Evolutionary conservation across 768 basidiomycete genomes (phyloP), one percentile per base, ranked within the genome.

Genomic region (Pluteus cervinus): DNA sequence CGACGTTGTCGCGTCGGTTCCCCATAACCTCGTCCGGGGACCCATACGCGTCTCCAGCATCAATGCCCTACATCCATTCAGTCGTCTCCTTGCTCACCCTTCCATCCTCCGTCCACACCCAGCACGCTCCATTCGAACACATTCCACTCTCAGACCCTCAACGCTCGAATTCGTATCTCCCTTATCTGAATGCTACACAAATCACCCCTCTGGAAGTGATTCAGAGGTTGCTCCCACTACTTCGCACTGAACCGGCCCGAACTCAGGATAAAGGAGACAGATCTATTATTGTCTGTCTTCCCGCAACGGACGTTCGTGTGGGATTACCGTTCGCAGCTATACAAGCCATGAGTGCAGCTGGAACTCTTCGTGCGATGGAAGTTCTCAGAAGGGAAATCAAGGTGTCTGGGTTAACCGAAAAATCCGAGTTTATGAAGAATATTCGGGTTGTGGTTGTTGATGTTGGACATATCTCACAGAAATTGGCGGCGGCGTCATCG

Each of bases 1-100:
- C 89, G 0, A 79, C 86, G 0, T 69, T 93, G 7, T 83, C 84
- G 12, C 81, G 87, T 45, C 76, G 79, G 33, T 93, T 89, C 61
- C 90, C 90, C 3, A 73, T 88, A 46, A 79, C 74, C 23, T 58
- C 78, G 5, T 63, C 84, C 3, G 90, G 90, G 17, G 91, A 93
- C 56, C 89, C 90, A 2, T 86, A 80, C 54, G 75, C 71, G 16
- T 68, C 81, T 1, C 75, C 80, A 16, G 63, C 76, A 18, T 59
- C 78, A 12, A 71, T 79, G 51, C 78, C 84, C 3, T 77, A 84
- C 56, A 68, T 93, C 29, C 79, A 86, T 45, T 82, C 86, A 15
- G 65, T 90, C 47, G 70, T 93, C 48, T 89, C 85, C 29, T 68
- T 89, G 21, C 71, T 89, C 44, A 71, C 80, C 36, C 68, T 89